Evolutionary conservation across 75 land plant species (phyloP).

Genomic region (Azolla pinnata): DNA sequence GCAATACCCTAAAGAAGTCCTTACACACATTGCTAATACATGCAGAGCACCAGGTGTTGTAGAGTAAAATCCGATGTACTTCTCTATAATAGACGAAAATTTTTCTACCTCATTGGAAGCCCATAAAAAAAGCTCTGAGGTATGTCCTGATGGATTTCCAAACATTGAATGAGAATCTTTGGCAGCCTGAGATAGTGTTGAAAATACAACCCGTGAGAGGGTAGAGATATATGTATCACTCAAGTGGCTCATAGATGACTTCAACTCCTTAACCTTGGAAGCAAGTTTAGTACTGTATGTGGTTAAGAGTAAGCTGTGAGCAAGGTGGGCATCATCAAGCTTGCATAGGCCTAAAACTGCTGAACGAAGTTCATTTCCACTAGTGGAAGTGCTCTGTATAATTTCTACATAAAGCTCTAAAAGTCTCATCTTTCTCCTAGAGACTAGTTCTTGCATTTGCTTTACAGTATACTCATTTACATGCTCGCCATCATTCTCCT

Average conservation of each 20-base stretch:
- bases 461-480: neutral
- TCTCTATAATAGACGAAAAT: conserved; percentile 13
- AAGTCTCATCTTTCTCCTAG: conserved; percentile 10
- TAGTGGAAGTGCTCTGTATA: conserved; percentile 7
- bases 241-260: conserved; percentile 10
- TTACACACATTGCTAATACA: conserved; percentile 22
- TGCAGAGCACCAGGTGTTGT: conserved; percentile 20
- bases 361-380: conserved; percentile 14
- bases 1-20: conserved; percentile 22
- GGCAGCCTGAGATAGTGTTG: conserved; percentile 17
- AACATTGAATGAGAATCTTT: conserved; percentile 10
- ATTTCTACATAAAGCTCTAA: conserved; percentile 9
- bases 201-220: conserved; percentile 19
- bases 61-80: conserved; percentile 9
- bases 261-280: conserved; percentile 10
- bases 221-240: conserved; percentile 16
- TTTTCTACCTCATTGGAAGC: conserved; percentile 8
- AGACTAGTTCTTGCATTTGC: conserved; percentile 1
- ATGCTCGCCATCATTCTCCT: neutral
- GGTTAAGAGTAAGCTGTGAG: conserved; percentile 18
- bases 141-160: conserved; percentile 11
- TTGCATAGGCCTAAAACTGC: conserved; percentile 13
- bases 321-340: conserved; percentile 16
- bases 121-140: conserved; percentile 24
- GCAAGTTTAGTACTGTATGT: conserved; percentile 11